Base-by-base conservation (phyloP, 305 asterid genomes). In the Caryopteris hybrid region DNA sequence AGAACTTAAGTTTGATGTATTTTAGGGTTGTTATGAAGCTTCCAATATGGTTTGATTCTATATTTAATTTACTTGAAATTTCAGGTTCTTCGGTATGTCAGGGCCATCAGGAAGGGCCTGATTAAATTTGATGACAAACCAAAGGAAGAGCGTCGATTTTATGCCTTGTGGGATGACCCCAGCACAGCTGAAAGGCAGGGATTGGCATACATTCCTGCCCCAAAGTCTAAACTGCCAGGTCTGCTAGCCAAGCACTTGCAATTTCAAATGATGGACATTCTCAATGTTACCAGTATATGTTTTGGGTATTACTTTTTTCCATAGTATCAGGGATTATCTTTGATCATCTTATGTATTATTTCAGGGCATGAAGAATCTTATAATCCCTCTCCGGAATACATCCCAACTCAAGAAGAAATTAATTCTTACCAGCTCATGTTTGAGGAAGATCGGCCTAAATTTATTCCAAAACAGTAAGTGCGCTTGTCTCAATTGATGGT, bases 321-420 rank as follows among this genome's bases (percentile, higher is more conserved):
- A 27, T n/a, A 47, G 14, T 57, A 51, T 71, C 12, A 13, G 43
- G 22, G 66, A 50, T 38, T 36, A 13, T 41, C 53, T 56, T 50
- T 70, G 67, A 20, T 64, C 23, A 20, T 52, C 77, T 75, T 54
- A 68, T 56, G 27, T 48, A 43, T 67, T 53, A 34, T 77, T 82
- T 77, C 84, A 94, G 99, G 99, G 65, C 98, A 94, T n/a, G 99
- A 89, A 70, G 96, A 91, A 76, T 89, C 99, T 46, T 94, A 84
- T 74, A 89, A 86, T 78, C 99, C 99, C 72, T 87, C 99, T 63
- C 72, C 74, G 54, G 99, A 94, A 69, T 94, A 94, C 79, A 85
- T 94, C 69, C 99, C 95, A 43, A 79, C 98, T n/a, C 93, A 83
- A 76, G 99, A 94, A 73, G 99, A 94, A 80, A 77, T 91, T 25